These are phyloP conservation scores for Aspergillus novoparasiticus DNA, from an alignment of 2,329 filamentous ascomycete genomes.

Conservation along the genomic window DNA sequence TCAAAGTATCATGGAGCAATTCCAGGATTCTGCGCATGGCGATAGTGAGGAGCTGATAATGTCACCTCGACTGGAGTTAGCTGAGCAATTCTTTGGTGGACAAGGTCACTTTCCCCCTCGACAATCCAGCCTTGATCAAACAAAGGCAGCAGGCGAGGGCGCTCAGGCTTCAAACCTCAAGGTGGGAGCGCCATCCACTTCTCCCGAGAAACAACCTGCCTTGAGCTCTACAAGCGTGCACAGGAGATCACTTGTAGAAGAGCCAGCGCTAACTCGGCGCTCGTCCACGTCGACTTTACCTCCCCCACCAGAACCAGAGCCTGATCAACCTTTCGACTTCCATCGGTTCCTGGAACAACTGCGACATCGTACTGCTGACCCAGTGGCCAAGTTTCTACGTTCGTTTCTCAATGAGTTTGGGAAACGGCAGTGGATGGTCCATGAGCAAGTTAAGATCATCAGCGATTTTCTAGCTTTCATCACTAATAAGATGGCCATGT, in stretches of 20 bases:
- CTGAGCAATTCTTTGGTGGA: slow-evolving; percentile 73
- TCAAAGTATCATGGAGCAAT: slow-evolving; percentile 97
- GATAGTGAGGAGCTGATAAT: slow-evolving; percentile 82
- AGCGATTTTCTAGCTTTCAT: slow-evolving; percentile 96
- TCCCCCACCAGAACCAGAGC: slow-evolving; percentile 77
- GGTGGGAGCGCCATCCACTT: slow-evolving; percentile 15
- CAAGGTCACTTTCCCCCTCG: slow-evolving; percentile 74
- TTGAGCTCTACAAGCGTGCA: slow-evolving; percentile 30
- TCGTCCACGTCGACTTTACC: slow-evolving; percentile 49
- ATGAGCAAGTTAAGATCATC: slow-evolving; percentile 99
- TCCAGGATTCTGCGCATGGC: slow-evolving; percentile 72
- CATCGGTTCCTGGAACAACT: slow-evolving; percentile 95
- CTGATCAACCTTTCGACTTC: slow-evolving; percentile 90
- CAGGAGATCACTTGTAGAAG: slow-evolving; percentile 28
- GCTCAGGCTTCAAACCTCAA: slow-evolving; percentile 25
- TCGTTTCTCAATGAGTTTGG: slow-evolving; percentile 94
- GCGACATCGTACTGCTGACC: slow-evolving; percentile 95
- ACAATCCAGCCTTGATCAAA: slow-evolving; percentile 81
- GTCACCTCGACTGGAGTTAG: slow-evolving; percentile 82
- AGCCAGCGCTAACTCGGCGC: slow-evolving; percentile 30
- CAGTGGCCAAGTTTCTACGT: slow-evolving; percentile 90
- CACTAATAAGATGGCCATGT: slow-evolving; percentile 95
- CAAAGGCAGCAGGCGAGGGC: slow-evolving; percentile 47
- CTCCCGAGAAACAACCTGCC: slow-evolving; percentile 25
- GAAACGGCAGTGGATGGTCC: slow-evolving; percentile 99